Evolutionary conservation across 805 yeast species (phyloP), one percentile per base, ranked within the genome.

Genomic region (Suhomyces faveliae): DNA sequence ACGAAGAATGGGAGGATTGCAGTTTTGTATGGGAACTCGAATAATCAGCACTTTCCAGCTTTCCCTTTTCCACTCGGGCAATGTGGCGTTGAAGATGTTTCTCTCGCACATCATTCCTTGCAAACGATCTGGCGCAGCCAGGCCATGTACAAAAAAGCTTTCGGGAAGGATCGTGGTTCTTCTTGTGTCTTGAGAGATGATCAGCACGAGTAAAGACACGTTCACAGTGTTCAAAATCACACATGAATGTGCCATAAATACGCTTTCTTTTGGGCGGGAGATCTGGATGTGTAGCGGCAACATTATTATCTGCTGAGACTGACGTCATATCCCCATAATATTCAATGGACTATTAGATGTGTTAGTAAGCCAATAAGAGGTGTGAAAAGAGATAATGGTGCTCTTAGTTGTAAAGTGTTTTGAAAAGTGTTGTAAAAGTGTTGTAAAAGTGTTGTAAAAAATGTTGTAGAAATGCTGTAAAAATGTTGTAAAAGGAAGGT

Each of bases 181-280:
- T 46, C 19, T 49, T 35, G 13, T 49, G 52, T 3, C 52, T 39
- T n/a, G 44, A 40, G 11, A 49, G 27, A 35, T 49, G 52, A 27
- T 49, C 52, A 4, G 52, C 44, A 6, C 52, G 46, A 3, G 44
- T 20, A 24, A 49, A 49, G 17, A 29, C 38, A 2, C 46, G 42
- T 10, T 20, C 46, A 25, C 52, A 49, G 5, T 30, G 37, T 11
- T 45, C 22, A 19, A 15, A 12, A 15, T 35, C 42, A 33, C 52
- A 49, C 17, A 13, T 33, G 9, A 46, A 58, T 10, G 51, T 42
- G 6, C 66, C 66, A 43, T 55, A 50, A 2, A 51, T 47, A 35
- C 66, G 51, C 41, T 53, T 57, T 13, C 64, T 43, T 37, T 55
- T 59, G 47, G 45, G 47, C 12, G 35, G 21, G 6, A 27, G 44